Base-by-base conservation (phyloP, 148 eudicot genomes). In the Chenopodium suecicum region DNA sequence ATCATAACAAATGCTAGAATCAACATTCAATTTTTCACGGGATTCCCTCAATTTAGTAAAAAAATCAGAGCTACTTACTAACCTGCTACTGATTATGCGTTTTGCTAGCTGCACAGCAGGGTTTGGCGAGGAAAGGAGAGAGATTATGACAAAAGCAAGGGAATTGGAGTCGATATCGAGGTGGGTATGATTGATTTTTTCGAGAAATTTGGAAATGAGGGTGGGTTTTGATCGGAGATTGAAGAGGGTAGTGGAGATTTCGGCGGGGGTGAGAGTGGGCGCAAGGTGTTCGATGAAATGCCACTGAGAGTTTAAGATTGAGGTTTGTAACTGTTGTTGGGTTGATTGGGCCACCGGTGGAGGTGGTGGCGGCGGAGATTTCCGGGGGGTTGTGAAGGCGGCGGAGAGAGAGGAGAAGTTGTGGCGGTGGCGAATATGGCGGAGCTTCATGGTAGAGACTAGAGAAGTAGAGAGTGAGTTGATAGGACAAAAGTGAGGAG, bases 251-350 rank as follows among this genome's bases (percentile, higher is more conserved):
- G 71, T 22, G 79, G 86, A 86, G 54, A 88, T 73, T 60, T 88
- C 22, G 20, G 90, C 11, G 75, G 92, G 87, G 23, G 82, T 64
- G 17, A 89, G 88, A 58, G 82, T 37, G 72, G 80, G 74, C 19
- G 84, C 63, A 64, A 85, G 37, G 67, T 85, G 97, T 91, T 92
- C 78, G 92, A 91, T 83, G 84, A 86, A 90, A 90, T 91, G 91
- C 94, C 93, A 85, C 81, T 90, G 85, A 78, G 91, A 91, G 47
- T 86, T 82, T 8, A 75, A 31, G 76, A 89, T 74, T 58, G 87
- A 87, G 13, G 75, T 27, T 70, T 72, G 84, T 16, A 90, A 44
- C 19, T 80, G 50, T 8, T 65, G 14, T 8, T 81, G 73, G 70
- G 83, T 83, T 16, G 75, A 20, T 52, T 84, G 81, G 48, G 82